These are phyloP conservation scores for Phytophthora vignae DNA, from an alignment of 352 stramenopile species.

Conservation along the genomic window DNA sequence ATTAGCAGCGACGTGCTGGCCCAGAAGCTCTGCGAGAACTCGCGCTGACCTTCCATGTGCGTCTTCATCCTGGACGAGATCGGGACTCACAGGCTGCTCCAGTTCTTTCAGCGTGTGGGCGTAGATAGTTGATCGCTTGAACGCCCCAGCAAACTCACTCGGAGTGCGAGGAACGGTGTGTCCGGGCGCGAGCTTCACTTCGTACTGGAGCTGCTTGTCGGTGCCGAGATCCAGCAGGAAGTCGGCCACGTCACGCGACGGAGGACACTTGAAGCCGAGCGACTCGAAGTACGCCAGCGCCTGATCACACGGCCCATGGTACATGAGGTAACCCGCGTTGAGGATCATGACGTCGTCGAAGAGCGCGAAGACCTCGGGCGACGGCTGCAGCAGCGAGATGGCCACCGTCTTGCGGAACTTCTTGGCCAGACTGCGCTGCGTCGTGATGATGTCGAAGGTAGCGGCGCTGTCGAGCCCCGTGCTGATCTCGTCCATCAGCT, in stretches of 20 bases:
- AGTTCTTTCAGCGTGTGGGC: conserved; percentile 4
- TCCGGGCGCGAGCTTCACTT: conserved; percentile 5
- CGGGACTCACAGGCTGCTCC: not conserved
- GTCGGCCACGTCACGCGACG: conserved; percentile 87
- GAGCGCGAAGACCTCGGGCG: conserved; percentile 53
- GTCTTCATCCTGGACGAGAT: conserved; percentile 23
- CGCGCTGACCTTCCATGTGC: conserved; percentile 13
- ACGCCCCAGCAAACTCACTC: conserved; percentile 52
- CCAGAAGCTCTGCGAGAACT: conserved; percentile 37
- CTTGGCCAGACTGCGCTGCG: conserved; percentile 43
- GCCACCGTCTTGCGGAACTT: conserved; percentile 52
- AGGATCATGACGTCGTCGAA: conserved; percentile 68
- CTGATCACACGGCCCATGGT: conserved; percentile 36
- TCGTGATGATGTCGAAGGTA: conserved; percentile 68
- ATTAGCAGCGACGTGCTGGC: conserved; percentile 28
- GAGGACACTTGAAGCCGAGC: conserved; percentile 33
- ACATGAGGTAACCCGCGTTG: conserved; percentile 84
- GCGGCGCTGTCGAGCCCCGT: conserved; percentile 50
- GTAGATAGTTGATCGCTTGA: conserved; percentile 38
- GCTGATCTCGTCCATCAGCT: conserved; percentile 60
- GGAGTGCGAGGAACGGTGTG: conserved; percentile 11
- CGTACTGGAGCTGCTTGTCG: conserved; percentile 42
- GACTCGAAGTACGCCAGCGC: conserved; percentile 22
- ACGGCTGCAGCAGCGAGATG: conserved; percentile 60
- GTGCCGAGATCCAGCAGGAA: conserved; percentile 84